Percentiles rank a stretch among this genome's conserved stretches.
Evolutionary conservation across 2,329 filamentous ascomycete genomes (phyloP).

Genomic region (Aspergillus fructus): DNA sequence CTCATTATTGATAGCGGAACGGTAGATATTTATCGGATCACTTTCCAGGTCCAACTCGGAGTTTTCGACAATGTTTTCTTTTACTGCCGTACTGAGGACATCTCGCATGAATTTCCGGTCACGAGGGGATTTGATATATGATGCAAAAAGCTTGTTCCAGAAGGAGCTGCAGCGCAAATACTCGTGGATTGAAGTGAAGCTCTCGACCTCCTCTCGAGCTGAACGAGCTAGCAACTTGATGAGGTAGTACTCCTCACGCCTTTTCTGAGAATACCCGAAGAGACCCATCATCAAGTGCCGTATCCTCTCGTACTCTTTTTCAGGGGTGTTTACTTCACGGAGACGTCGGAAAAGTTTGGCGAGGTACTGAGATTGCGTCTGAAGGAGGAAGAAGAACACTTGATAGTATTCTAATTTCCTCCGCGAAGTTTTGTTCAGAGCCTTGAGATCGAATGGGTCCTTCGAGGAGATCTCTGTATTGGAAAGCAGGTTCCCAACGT

Average conservation of each 20-base stretch:
- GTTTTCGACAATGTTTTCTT: slow-evolving; percentile 90
- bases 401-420: slow-evolving; percentile 97
- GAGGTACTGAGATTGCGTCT: slow-evolving; percentile 94
- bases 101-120: slow-evolving; percentile 92
- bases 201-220: slow-evolving; percentile 80
- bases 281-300: slow-evolving; percentile 94
- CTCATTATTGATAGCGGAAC: slow-evolving; percentile 93
- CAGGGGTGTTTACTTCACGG: slow-evolving; percentile 77
- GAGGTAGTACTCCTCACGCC: slow-evolving; percentile 93
- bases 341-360: slow-evolving; percentile 82
- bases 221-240: slow-evolving; percentile 83
- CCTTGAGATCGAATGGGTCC: slow-evolving; percentile 94
- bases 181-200: slow-evolving; percentile 71
- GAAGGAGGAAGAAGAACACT: slow-evolving; percentile 93
- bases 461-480: slow-evolving; percentile 85
- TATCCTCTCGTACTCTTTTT: slow-evolving; percentile 89
- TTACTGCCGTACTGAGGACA: slow-evolving; percentile 78
- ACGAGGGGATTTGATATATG: slow-evolving; percentile 85
- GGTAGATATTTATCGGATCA: slow-evolving; percentile 96
- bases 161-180: slow-evolving; percentile 89
- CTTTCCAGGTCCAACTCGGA: slow-evolving; percentile 89
- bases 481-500: slow-evolving; percentile 78
- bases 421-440: slow-evolving; percentile 92
- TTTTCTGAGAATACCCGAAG: slow-evolving; percentile 96
- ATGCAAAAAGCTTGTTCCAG: slow-evolving; percentile 81